These are phyloP conservation scores for Colletotrichum sp. DNA, from an alignment of 2,329 filamentous ascomycete genomes.

Conservation along the genomic window DNA sequence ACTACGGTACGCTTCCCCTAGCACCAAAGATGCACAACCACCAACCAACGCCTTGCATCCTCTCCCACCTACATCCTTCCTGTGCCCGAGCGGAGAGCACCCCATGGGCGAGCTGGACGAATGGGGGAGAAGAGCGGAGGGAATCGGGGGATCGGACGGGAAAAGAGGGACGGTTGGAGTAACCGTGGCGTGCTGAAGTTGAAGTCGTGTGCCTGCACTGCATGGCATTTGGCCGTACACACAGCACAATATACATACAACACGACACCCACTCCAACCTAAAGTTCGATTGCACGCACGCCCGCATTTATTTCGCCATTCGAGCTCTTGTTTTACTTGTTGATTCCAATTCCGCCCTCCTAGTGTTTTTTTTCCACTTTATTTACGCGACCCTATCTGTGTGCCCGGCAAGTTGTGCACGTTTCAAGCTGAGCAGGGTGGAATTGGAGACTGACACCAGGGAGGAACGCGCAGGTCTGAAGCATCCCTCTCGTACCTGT, in stretches of 20 bases:
- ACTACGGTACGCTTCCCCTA: not conserved
- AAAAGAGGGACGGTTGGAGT: not conserved
- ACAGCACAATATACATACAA: not conserved
- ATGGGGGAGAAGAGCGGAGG: constrained; percentile 7
- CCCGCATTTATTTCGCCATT: not conserved
- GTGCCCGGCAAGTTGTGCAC: not conserved
- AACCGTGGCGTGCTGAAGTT: not conserved
- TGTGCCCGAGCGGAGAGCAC: not conserved
- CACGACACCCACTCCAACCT: not conserved
- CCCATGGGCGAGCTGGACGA: not conserved
- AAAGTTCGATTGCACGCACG: not conserved
- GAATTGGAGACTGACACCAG: constrained; percentile 10
- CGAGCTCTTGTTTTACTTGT: not conserved
- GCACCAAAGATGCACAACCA: not conserved
- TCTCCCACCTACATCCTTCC: not conserved
- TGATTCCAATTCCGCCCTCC: not conserved
- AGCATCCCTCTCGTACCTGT: constrained; percentile 19
- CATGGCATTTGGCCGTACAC: not conserved
- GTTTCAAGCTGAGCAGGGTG: not conserved
- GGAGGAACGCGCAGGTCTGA: constrained; percentile 14
- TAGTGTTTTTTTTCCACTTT: not conserved
- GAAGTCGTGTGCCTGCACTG: not conserved
- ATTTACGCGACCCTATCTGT: not conserved
- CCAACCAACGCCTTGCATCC: not conserved
- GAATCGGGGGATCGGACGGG: constrained; percentile 12